Evolutionary conservation across 805 yeast species (phyloP).

Genomic region (Clavispora phyllophila): DNA sequence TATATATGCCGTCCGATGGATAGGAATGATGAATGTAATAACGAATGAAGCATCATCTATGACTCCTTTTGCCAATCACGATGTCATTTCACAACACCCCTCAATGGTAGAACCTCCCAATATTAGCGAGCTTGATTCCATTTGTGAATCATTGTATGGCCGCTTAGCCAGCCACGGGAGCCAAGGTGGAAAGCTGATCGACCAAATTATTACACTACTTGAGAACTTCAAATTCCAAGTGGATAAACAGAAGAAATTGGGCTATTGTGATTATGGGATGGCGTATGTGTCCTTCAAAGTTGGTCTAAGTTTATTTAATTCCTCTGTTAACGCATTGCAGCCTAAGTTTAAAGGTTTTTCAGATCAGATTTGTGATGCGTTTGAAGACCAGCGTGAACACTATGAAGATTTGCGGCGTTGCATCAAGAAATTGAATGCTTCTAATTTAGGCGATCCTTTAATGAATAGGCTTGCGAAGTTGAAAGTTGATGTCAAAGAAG

Average conservation of each 20-base stretch:
- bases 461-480: not conserved
- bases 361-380: not conserved
- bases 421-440: not conserved
- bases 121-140: not conserved
- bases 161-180: not conserved
- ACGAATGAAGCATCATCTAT: not conserved
- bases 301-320: conserved; percentile 1
- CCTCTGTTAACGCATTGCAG: not conserved
- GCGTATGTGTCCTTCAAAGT: conserved; percentile 24
- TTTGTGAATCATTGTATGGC: not conserved
- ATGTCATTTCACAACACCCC: not conserved
- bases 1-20: not conserved
- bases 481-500: not conserved
- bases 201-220: conserved; percentile 17
- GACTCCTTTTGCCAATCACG: not conserved
- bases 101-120: not conserved
- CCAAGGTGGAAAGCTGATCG: not conserved
- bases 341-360: not conserved
- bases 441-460: not conserved
- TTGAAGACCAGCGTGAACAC: not conserved
- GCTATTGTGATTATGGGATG: conserved; percentile 35
- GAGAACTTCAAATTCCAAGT: conserved; percentile 32
- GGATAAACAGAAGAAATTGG: conserved; percentile 21
- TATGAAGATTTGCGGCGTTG: not conserved
- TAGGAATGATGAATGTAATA: not conserved